These are phyloP conservation scores for Saccharomyces hybrid DNA, from an alignment of 1,139 yeast genomes.

Conservation along the genomic window DNA sequence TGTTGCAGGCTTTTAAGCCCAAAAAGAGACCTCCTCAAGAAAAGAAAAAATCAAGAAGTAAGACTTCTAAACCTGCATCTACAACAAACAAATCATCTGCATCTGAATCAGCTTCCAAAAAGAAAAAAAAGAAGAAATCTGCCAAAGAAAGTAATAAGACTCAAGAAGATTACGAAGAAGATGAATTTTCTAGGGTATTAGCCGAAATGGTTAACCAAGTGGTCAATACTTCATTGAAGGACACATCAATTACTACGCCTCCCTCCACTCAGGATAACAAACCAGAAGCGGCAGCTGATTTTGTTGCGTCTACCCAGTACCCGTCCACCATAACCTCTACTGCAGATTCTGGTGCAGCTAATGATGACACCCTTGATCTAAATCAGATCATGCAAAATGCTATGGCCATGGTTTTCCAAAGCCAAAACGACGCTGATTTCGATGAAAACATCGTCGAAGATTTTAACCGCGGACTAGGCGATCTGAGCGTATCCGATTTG, in stretches of 20 bases:
- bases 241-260: constrained; percentile 1
- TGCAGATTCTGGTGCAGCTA: constrained; percentile 7
- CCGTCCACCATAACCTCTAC: neutral
- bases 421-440: constrained; percentile 17
- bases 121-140: constrained; percentile 19
- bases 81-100: neutral
- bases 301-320: neutral
- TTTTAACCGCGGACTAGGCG: constrained; percentile 48
- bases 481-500: constrained; percentile 36
- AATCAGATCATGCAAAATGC: constrained; percentile 69
- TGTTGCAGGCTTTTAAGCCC: neutral
- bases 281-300: neutral
- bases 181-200: constrained; percentile 28
- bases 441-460: constrained; percentile 40
- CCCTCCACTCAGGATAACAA: constrained; percentile 2
- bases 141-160: constrained; percentile 6
- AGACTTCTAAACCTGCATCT: constrained; percentile 1
- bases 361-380: constrained; percentile 43
- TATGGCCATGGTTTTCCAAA: constrained; percentile 51
- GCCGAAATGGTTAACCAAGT: constrained; percentile 32
- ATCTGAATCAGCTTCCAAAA: constrained; percentile 6
- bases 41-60: constrained; percentile 5
- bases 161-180: constrained; percentile 15
- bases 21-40: neutral
- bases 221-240: constrained; percentile 25